phyloP scores from a whole-genome alignment of 257 asterid genomes.

The Solanum medicagineum region DNA sequence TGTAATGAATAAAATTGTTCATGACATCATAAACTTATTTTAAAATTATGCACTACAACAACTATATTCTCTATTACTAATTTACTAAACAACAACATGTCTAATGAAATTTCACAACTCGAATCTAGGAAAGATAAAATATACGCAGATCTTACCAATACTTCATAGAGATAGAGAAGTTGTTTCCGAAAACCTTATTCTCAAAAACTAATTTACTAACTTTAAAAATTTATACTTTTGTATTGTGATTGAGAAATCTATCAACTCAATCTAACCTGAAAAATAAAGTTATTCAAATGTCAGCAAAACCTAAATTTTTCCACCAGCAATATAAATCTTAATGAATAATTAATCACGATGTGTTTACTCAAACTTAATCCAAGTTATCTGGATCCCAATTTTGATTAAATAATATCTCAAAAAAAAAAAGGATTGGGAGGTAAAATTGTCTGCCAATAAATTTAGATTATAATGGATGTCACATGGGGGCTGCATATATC shows the following conservation, averaged over 20 bases:
- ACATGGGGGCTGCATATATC: background rate
- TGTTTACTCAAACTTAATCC: background rate
- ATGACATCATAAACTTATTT: too few relatives aligned
- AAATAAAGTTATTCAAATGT: background rate
- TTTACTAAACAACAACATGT: too few relatives aligned
- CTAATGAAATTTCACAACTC: too few relatives aligned
- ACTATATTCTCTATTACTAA: too few relatives aligned
- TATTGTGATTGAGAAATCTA: background rate
- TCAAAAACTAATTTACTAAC: too few relatives aligned
- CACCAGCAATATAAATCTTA: background rate
- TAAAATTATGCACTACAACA: too few relatives aligned
- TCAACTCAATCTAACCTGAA: background rate
- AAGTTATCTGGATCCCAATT: background rate
- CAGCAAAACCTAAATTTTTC: background rate
- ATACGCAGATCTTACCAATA: too few relatives aligned
- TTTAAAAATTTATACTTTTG: background rate
- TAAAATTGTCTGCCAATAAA: background rate
- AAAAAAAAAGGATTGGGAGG: background rate
- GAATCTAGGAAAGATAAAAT: too few relatives aligned
- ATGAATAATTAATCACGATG: background rate
- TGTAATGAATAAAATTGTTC: too few relatives aligned
- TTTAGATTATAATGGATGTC: background rate
- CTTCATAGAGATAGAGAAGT: too few relatives aligned
- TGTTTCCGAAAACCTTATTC: too few relatives aligned
- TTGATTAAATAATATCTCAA: background rate